Evolutionary conservation across 2,329 filamentous ascomycete genomes (phyloP), one percentile per base, ranked within the genome.

Genomic region (Exophiala calicioides): DNA sequence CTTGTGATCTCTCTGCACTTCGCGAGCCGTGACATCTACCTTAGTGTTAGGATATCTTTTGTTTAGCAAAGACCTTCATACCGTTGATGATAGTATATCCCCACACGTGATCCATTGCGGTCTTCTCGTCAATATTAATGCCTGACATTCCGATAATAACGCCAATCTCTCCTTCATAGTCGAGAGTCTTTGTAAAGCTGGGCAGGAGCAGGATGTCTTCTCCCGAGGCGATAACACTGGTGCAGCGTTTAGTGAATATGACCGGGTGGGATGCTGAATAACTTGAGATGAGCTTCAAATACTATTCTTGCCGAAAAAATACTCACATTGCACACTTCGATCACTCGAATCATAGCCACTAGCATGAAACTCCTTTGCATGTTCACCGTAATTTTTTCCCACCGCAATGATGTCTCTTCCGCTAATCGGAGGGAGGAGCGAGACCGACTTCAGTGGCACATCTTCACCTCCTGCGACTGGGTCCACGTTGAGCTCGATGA

Each of bases 141-240:
- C 74, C 77, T 0, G 65, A 19, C 44, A 73, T 76, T 2, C 77
- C 77, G n/a, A 81, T 64, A 15, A 81, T 77, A 3, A 80, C 74
- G 0, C 75, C 76, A 37, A 81, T 69, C 51, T 81, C 77, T 12
- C 77, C 78, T 48, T 80, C 78, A 45, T 80, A 81, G 54, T 80
- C 78, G 1, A 73, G 53, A 0, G 69, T 77, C 5, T 69, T 44
- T 1, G 76, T 78, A 51, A 79, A 80, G 0, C 64, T 64, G 0
- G 62, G 55, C n/a, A 54, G 77, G 1, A 68, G 67, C 2, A 68
- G 65, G 9, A 80, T 73, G 0, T 69, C 65, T 1, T 77, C 70
- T 0, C 67, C 70, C 46, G 36, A 13, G 0, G 72, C 73, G 21
- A 79, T 71, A 44, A 79, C 78, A 1, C 73, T 76, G 0, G 77